A percentile compares a stretch with the other conserved stretches of the same genome.
phyloP scores from a whole-genome alignment of 495 filamentous ascomycete genomes.

The Annulohypoxylon bovei region DNA sequence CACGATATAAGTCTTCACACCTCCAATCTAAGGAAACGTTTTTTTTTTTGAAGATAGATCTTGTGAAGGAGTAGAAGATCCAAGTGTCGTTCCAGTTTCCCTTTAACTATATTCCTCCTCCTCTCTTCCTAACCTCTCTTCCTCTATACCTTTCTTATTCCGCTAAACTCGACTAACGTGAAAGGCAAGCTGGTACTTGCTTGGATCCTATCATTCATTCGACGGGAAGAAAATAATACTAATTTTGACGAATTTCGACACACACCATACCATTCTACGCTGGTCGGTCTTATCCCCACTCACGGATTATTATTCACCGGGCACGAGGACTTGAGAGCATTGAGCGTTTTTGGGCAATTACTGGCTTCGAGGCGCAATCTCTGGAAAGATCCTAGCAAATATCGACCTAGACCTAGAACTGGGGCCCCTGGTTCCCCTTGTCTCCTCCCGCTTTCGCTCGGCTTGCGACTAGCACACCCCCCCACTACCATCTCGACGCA shows the following conservation, averaged over 20 bases:
- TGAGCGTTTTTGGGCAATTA: slow-evolving; percentile 43
- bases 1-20: slow-evolving; percentile 63
- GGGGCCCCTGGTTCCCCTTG: slow-evolving; percentile 48
- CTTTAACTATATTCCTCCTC: slow-evolving; percentile 49
- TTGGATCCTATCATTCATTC: slow-evolving; percentile 62
- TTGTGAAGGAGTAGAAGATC: slow-evolving; percentile 51
- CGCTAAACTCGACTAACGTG: slow-evolving; percentile 53
- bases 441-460: slow-evolving; percentile 59
- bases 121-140: slow-evolving; percentile 48
- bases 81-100: slow-evolving; percentile 60
- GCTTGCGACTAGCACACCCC: slow-evolving; percentile 51
- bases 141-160: slow-evolving; percentile 29
- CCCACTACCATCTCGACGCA: slow-evolving; percentile 55
- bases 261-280: slow-evolving; percentile 13
- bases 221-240: slow-evolving; percentile 55
- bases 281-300: slow-evolving; percentile 31
- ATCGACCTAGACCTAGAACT: slow-evolving; percentile 54
- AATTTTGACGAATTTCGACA: slow-evolving; percentile 47
- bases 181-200: slow-evolving; percentile 65
- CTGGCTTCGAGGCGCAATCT: slow-evolving; percentile 43
- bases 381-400: slow-evolving; percentile 40
- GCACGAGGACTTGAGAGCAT: slow-evolving; percentile 42
- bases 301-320: slow-evolving; percentile 42
- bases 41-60: slow-evolving; percentile 47
- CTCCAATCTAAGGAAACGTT: slow-evolving; percentile 47